These are phyloP conservation scores for Rheum nobile DNA, from an alignment of 148 eudicot genomes.

Conservation along the genomic window DNA sequence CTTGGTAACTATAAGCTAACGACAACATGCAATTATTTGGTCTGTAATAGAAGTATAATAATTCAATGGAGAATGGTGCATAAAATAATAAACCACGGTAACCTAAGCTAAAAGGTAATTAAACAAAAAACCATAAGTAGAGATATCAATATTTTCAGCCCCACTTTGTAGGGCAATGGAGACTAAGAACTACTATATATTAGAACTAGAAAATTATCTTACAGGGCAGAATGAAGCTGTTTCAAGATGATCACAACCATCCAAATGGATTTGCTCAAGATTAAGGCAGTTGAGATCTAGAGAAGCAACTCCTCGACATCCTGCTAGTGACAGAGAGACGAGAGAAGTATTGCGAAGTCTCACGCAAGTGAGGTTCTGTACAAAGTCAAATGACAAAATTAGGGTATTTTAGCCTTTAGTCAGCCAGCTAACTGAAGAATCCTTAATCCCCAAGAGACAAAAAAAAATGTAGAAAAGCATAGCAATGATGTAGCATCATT, in stretches of 20 bases:
- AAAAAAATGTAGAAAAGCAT: background rate
- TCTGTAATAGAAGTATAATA: background rate
- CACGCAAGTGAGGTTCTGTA: conserved; percentile 72
- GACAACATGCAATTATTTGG: background rate
- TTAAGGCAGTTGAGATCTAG: conserved; percentile 59
- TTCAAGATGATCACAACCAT: conserved; percentile 99
- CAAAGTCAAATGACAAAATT: conserved; percentile 9
- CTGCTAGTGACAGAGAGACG: conserved; percentile 72
- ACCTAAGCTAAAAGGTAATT: background rate
- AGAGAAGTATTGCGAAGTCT: conserved; percentile 57
- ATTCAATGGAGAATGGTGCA: background rate
- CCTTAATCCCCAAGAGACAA: background rate
- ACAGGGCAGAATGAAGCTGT: conserved; percentile 73
- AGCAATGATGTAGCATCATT: background rate
- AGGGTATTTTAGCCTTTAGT: background rate
- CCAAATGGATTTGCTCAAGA: conserved; percentile 70
- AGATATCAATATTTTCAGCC: background rate
- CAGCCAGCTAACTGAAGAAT: background rate
- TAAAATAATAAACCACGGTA: background rate
- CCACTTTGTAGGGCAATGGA: background rate
- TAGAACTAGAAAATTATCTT: conserved; percentile 15
- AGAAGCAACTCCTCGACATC: conserved; percentile 61
- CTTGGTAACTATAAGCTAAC: background rate
- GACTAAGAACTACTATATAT: background rate
- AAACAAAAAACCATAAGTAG: background rate